phyloP scores from a whole-genome alignment of 352 stramenopile genomes.

The Phytophthora fragariae region DNA sequence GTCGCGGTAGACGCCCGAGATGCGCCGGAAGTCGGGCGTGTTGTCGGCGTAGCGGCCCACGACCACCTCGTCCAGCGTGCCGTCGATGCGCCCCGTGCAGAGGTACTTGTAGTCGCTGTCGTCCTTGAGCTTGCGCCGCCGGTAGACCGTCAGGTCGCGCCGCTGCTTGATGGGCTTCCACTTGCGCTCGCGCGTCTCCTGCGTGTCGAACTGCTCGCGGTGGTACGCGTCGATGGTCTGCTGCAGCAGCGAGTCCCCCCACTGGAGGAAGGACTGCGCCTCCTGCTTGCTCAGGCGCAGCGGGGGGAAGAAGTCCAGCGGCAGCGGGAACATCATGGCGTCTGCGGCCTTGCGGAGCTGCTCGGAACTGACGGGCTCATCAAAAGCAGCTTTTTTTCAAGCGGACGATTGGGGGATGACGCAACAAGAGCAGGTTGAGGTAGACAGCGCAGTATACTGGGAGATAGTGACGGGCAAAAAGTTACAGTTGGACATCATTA shows the following conservation, averaged over 20 bases:
- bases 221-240: slow-evolving; percentile 78
- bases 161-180: slow-evolving; percentile 81
- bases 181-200: slow-evolving; percentile 64
- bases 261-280: slow-evolving; percentile 62
- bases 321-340: slow-evolving; percentile 60
- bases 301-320: slow-evolving; percentile 65
- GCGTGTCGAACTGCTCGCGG: slow-evolving; percentile 70
- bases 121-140: slow-evolving; percentile 54
- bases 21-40: slow-evolving; percentile 70
- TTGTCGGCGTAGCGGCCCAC: slow-evolving; percentile 80
- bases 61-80: slow-evolving; percentile 79
- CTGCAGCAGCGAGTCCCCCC: slow-evolving; percentile 67
- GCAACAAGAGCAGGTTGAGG: slow-evolving; percentile 9
- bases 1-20: slow-evolving; percentile 77
- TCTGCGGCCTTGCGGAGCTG: slow-evolving; percentile 11
- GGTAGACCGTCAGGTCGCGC: slow-evolving; percentile 64
- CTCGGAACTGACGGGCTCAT: slow-evolving; percentile 23
- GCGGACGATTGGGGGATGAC: neutral
- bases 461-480: neutral
- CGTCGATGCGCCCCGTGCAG: slow-evolving; percentile 68
- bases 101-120: slow-evolving; percentile 71
- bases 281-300: slow-evolving; percentile 60
- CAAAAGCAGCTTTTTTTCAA: slow-evolving; percentile 19
- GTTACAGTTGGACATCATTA: slow-evolving; percentile 9
- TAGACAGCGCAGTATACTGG: neutral